phyloP scores from a whole-genome alignment of 257 asterid genomes.

The Fraxinus quadrangulata region DNA sequence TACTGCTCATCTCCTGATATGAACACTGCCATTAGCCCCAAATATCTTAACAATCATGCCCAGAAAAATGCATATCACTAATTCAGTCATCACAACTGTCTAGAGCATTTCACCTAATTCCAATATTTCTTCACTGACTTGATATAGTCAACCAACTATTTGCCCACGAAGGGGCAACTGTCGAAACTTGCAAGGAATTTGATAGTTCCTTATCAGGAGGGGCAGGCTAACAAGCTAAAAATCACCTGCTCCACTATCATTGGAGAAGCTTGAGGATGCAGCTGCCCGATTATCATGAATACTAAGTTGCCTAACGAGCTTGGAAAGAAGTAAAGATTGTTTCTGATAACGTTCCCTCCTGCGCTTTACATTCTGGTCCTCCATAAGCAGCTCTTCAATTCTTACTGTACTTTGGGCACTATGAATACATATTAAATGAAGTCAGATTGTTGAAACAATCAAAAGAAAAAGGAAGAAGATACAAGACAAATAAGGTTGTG shows the following conservation, averaged over 20 bases:
- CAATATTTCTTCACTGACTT: too few relatives aligned
- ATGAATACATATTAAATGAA: conserved; percentile 25
- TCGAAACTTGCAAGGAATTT: too few relatives aligned
- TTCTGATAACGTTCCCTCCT: conserved; percentile 74
- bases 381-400: conserved; percentile 84
- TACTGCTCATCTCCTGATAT: too few relatives aligned
- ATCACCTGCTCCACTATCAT: conserved; percentile 68
- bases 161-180: background rate
- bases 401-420: conserved; percentile 71
- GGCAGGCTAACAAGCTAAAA: background rate
- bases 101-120: too few relatives aligned
- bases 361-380: conserved; percentile 76
- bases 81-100: too few relatives aligned
- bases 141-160: too few relatives aligned
- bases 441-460: background rate
- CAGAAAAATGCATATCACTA: too few relatives aligned
- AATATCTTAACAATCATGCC: too few relatives aligned
- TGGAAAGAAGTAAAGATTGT: conserved; percentile 79
- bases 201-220: background rate
- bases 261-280: conserved; percentile 58
- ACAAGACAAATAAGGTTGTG: background rate
- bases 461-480: conserved; percentile 17
- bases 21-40: too few relatives aligned
- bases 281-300: conserved; percentile 85
- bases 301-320: conserved; percentile 73